phyloP scores from a whole-genome alignment of 2,329 filamentous ascomycete species.

The Raffaelea arxii region DNA sequence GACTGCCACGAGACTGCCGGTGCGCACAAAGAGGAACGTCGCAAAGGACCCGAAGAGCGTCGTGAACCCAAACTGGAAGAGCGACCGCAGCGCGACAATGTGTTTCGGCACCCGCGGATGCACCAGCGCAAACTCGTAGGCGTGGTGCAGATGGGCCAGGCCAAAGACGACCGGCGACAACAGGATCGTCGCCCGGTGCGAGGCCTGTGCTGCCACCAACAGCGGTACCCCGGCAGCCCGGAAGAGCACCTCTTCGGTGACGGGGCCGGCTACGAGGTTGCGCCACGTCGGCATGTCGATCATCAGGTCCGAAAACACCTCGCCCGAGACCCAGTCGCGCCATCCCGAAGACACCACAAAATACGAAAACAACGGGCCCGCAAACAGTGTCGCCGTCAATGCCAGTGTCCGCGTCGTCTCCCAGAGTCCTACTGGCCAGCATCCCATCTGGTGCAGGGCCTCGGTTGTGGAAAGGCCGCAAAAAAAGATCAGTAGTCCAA shows the following conservation, averaged over 20 bases:
- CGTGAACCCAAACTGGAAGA: slow-evolving; percentile 84
- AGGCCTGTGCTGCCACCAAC: slow-evolving; percentile 60
- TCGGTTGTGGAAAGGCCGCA: slow-evolving; percentile 25
- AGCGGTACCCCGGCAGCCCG: slow-evolving; percentile 77
- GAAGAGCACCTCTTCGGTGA: slow-evolving; percentile 92
- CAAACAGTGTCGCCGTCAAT: slow-evolving; percentile 70
- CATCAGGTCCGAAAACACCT: slow-evolving; percentile 37
- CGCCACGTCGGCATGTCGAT: slow-evolving; percentile 57
- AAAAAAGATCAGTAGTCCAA: slow-evolving; percentile 51
- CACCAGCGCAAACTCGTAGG: slow-evolving; percentile 84
- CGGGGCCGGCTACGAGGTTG: slow-evolving; percentile 76
- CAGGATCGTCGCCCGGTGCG: slow-evolving; percentile 56
- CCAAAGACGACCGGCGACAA: slow-evolving; percentile 83
- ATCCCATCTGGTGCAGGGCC: slow-evolving; percentile 62
- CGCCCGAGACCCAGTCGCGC: slow-evolving; percentile 47
- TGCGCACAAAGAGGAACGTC: slow-evolving; percentile 79
- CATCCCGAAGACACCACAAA: slow-evolving; percentile 64
- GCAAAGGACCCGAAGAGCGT: slow-evolving; percentile 90
- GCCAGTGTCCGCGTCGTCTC: slow-evolving; percentile 57
- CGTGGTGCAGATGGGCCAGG: slow-evolving; percentile 87
- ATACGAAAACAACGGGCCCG: slow-evolving; percentile 73
- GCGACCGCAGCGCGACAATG: slow-evolving; percentile 57
- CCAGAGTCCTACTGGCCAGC: slow-evolving; percentile 62
- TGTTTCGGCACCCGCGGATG: slow-evolving; percentile 59
- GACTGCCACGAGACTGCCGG: slow-evolving; percentile 68